Evolutionary conservation across 1,139 yeast species (phyloP), one percentile per base, ranked within the genome.

Genomic region (Protomyces inundatus): DNA sequence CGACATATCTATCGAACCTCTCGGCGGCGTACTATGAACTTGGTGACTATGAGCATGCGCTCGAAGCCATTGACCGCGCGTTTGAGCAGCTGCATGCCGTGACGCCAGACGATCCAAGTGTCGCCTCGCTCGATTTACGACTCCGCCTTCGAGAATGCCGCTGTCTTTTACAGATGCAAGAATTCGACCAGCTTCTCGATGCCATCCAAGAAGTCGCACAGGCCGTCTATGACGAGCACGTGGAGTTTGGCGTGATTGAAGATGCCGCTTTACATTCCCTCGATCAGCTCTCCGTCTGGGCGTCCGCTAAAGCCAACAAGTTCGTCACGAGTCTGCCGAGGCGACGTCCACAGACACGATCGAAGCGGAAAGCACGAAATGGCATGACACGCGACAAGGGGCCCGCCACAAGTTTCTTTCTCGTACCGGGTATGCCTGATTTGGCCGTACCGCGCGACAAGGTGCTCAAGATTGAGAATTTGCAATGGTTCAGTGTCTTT

Each of bases 181-280:
- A 58, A 35, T 58, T 58, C 33, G 62, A 58, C 36, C 62, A 58
- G 36, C 45, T 58, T 16, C 56, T 58, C 35, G 62, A 58, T 16
- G 62, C 62, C 12, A 55, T 58, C 4, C 62, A 58, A 36, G 62
- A 58, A 52, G 56, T 58, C 7, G 62, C 45, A 10, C 62, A 58
- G 36, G 42, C 56, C 3, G 56, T 58, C 16, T 58, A 58, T 30
- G 62, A 58, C 34, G 56, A 58, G 52, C 56, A 58, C 35, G 37
- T 58, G 34, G 62, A 58, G 16, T 58, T 58, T 42, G 62, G 62
- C n/a, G 56, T 58, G 9, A 50, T 58, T n/a, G 62, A 58, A 52
- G 62, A 58, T 33, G 62, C 62, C 16, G 62, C 62, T 33, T 50
- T 58, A 52, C 62, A 58, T 42, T 52, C 56, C 14, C 53, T 58